These are phyloP conservation scores for Diaporthe caulivora DNA, from an alignment of 2,329 filamentous ascomycete species.

Conservation along the genomic window DNA sequence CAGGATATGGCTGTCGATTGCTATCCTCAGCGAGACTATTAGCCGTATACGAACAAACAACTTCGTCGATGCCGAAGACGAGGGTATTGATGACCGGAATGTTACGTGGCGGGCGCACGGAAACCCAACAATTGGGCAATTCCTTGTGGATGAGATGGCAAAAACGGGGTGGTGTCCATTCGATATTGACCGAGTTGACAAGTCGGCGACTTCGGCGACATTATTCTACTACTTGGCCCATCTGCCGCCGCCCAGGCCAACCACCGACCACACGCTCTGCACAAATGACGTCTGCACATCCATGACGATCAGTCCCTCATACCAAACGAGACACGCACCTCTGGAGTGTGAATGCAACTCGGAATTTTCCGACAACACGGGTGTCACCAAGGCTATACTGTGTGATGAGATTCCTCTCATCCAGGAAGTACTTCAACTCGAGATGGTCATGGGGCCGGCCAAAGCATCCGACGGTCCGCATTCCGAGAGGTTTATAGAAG, in stretches of 20 bases:
- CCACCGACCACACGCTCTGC: not conserved
- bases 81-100: not conserved
- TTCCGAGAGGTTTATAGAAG: not conserved
- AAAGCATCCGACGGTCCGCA: not conserved
- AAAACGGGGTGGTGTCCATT: slow-evolving; percentile 5
- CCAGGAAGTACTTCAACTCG: not conserved
- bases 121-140: not conserved
- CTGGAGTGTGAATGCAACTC: not conserved
- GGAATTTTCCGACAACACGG: not conserved
- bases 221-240: slow-evolving; percentile 8
- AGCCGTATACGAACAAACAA: not conserved
- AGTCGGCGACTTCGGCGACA: not conserved
- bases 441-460: not conserved
- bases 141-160: not conserved
- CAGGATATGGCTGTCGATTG: slow-evolving; percentile 7
- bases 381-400: not conserved
- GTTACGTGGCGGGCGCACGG: not conserved
- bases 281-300: slow-evolving; percentile 3
- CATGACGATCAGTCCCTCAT: not conserved
- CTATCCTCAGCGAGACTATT: not conserved
- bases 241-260: slow-evolving; percentile 8
- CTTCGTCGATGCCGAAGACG: not conserved
- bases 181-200: not conserved
- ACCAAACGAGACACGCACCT: not conserved
- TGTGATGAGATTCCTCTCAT: not conserved